These are phyloP conservation scores for Suillus brevipes DNA, from an alignment of 768 basidiomycete species.

Conservation along the genomic window DNA sequence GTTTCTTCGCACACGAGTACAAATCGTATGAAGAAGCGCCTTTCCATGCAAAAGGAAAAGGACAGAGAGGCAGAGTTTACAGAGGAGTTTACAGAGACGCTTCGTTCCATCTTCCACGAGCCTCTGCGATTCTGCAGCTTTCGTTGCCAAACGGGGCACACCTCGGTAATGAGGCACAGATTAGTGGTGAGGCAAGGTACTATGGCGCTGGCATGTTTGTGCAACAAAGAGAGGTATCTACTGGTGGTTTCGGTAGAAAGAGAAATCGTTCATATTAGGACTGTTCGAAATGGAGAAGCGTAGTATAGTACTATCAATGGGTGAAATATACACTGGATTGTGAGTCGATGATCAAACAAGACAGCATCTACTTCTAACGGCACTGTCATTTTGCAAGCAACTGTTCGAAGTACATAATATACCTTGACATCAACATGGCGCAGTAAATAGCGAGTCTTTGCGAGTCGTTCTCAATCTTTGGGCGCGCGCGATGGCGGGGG, in stretches of 20 bases:
- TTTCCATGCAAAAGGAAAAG: neutral
- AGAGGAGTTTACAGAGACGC: too few species aligned
- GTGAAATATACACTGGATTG: neutral
- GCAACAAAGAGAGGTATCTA: neutral
- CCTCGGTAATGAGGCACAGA: neutral
- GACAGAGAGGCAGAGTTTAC: neutral
- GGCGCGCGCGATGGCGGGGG: too few species aligned
- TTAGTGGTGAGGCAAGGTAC: neutral
- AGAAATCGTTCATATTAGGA: neutral
- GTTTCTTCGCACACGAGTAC: neutral
- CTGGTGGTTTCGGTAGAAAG: neutral
- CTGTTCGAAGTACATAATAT: neutral
- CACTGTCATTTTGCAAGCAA: neutral
- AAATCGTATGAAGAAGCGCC: neutral
- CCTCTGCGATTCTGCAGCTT: neutral
- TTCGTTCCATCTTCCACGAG: neutral
- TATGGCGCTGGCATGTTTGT: slow-evolving; percentile 1
- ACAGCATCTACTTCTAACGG: neutral
- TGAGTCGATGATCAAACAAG: neutral
- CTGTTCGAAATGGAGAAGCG: neutral
- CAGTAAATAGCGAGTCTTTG: too few species aligned
- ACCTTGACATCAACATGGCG: too few species aligned
- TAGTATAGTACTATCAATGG: too few species aligned
- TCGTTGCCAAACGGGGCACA: neutral
- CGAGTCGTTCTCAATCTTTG: too few species aligned